Evolutionary conservation across 2,329 filamentous ascomycete species (phyloP).

Genomic region (Coniella lustricola): DNA sequence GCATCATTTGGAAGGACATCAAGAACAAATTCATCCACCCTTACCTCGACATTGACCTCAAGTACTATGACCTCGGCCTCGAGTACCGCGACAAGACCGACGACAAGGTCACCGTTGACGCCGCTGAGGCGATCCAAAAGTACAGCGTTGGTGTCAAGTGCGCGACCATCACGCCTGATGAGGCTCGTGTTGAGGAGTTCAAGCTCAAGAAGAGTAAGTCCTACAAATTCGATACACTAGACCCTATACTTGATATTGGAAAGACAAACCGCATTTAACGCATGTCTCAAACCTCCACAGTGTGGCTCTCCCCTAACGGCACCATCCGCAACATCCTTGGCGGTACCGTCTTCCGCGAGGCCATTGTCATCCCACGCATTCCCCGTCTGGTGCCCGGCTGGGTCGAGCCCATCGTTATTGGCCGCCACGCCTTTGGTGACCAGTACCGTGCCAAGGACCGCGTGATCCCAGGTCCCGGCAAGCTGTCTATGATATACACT

Average conservation of each 20-base stretch:
- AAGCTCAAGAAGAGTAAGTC: conserved; percentile 94
- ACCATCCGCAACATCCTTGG: conserved; percentile 71
- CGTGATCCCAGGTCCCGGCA: conserved; percentile 76
- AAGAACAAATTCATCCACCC: conserved; percentile 98
- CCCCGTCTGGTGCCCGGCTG: conserved; percentile 92
- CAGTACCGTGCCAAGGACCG: conserved; percentile 96
- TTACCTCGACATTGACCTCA: conserved; percentile 94
- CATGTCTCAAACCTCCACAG: conserved; percentile 33
- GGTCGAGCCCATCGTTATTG: conserved; percentile 99
- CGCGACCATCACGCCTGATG: conserved; percentile 97
- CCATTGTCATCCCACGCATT: conserved; percentile 90
- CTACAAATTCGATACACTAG: not conserved
- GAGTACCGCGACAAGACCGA: conserved; percentile 94
- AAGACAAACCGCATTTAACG: not conserved
- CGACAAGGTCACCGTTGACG: conserved; percentile 91
- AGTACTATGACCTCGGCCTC: conserved; percentile 94
- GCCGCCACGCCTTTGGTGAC: conserved; percentile 95
- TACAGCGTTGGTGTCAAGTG: conserved; percentile 99
- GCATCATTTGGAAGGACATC: conserved; percentile 98
- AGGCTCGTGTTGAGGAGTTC: conserved; percentile 94
- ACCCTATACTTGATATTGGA: no score
- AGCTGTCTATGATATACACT: conserved; percentile 90
- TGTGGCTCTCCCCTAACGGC: conserved; percentile 98
- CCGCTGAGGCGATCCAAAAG: conserved; percentile 97
- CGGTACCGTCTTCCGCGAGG: conserved; percentile 97